These are phyloP conservation scores for Lactifluus subvellereus DNA, from an alignment of 768 basidiomycete genomes.

Conservation along the genomic window DNA sequence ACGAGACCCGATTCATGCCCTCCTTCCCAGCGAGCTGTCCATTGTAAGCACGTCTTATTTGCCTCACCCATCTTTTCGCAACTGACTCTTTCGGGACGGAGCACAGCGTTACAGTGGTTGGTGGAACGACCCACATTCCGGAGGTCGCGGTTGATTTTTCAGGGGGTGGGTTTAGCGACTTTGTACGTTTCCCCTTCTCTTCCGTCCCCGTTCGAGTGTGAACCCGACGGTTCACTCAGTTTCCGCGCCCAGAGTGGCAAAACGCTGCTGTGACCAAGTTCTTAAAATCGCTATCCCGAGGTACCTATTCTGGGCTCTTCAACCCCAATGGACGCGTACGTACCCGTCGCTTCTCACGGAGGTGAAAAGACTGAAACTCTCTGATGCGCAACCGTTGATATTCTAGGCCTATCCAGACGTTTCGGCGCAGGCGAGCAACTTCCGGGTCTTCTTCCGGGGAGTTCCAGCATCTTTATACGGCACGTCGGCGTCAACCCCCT, in stretches of 20 bases:
- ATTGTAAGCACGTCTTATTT: slow-evolving; percentile 27
- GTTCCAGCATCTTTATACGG: slow-evolving; percentile 37
- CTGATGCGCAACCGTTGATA: not conserved
- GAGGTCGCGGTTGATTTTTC: slow-evolving; percentile 58
- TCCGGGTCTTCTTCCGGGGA: slow-evolving; percentile 41
- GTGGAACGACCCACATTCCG: slow-evolving; percentile 53
- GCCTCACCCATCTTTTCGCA: not conserved
- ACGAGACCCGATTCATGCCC: slow-evolving; percentile 45
- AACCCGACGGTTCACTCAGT: slow-evolving; percentile 31
- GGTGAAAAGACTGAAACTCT: too few species aligned
- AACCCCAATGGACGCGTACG: slow-evolving; percentile 49
- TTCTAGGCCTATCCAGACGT: slow-evolving; percentile 54
- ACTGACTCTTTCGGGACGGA: slow-evolving; percentile 30
- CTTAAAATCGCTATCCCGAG: slow-evolving; percentile 39
- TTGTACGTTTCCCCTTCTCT: slow-evolving; percentile 36
- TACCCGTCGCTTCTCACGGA: slow-evolving; percentile 18
- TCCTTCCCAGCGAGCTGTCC: slow-evolving; percentile 54
- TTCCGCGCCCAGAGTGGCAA: slow-evolving; percentile 51
- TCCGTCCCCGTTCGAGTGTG: not conserved
- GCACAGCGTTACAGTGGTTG: slow-evolving; percentile 54
- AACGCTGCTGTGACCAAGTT: slow-evolving; percentile 38
- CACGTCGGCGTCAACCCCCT: slow-evolving; percentile 54
- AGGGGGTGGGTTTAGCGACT: slow-evolving; percentile 70
- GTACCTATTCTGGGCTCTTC: slow-evolving; percentile 49
- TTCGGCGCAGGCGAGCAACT: slow-evolving; percentile 45